These are phyloP conservation scores for Suillus americanus DNA, from an alignment of 768 basidiomycete genomes.

Conservation along the genomic window DNA sequence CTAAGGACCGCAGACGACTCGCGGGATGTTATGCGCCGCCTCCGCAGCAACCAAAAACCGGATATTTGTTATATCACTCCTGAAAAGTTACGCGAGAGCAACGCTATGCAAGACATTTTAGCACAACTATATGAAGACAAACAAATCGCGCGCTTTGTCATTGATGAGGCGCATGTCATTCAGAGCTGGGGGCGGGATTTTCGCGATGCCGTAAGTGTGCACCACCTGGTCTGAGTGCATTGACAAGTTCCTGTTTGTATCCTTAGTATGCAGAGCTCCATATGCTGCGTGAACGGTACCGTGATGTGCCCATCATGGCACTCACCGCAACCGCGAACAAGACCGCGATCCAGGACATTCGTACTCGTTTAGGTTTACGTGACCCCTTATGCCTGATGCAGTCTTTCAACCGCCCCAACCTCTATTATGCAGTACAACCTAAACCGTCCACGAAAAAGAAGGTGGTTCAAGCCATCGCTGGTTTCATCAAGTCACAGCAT, in stretches of 20 bases:
- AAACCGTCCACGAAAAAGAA: slow-evolving; percentile 45
- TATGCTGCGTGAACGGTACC: slow-evolving; percentile 70
- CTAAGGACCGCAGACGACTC: slow-evolving; percentile 43
- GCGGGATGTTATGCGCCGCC: slow-evolving; percentile 39
- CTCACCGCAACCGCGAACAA: slow-evolving; percentile 92
- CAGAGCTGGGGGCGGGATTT: slow-evolving; percentile 95
- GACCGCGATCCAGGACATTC: slow-evolving; percentile 77
- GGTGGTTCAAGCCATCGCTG: slow-evolving; percentile 59
- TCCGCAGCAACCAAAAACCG: slow-evolving; percentile 50
- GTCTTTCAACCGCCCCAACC: slow-evolving; percentile 94
- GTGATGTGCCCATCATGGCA: slow-evolving; percentile 89
- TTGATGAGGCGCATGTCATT: slow-evolving; percentile 97
- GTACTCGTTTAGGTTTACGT: slow-evolving; percentile 60
- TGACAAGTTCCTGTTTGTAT: neutral
- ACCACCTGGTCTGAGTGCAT: neutral
- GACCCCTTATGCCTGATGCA: slow-evolving; percentile 62
- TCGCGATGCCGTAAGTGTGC: slow-evolving; percentile 64
- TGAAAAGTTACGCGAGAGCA: slow-evolving; percentile 76
- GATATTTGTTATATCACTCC: slow-evolving; percentile 87
- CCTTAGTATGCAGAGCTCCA: slow-evolving; percentile 68
- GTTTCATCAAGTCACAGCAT: slow-evolving; percentile 64
- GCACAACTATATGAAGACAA: slow-evolving; percentile 52
- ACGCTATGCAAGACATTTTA: slow-evolving; percentile 54
- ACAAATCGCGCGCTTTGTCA: slow-evolving; percentile 82
- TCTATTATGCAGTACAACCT: slow-evolving; percentile 66